A percentile compares a stretch with the other conserved stretches of the same genome.
Evolutionary conservation across 1,284 basidiomycete genomes (phyloP).

Genomic region (Cutaneotrichosporon sp.): DNA sequence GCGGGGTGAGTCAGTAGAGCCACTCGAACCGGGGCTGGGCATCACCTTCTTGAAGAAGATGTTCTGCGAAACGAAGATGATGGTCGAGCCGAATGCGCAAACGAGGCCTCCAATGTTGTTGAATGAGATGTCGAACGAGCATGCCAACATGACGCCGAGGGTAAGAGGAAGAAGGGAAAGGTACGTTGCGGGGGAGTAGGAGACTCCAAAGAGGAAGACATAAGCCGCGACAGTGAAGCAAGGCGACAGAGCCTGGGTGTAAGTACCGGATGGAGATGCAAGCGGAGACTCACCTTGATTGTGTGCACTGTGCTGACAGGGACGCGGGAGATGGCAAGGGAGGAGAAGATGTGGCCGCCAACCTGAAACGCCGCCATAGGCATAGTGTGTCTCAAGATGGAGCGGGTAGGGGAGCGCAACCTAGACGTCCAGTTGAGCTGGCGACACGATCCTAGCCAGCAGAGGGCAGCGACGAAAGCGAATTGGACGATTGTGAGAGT

Average conservation of each 20-base stretch:
- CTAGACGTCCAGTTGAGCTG: constrained; percentile 54
- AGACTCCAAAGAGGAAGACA: constrained; percentile 83
- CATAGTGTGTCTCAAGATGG: constrained; percentile 71
- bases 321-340: constrained; percentile 91
- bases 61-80: constrained; percentile 96
- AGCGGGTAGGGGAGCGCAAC: constrained; percentile 63
- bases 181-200: constrained; percentile 88
- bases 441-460: constrained; percentile 70
- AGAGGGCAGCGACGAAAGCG: constrained; percentile 83
- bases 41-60: constrained; percentile 99
- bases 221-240: constrained; percentile 96
- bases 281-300: constrained; percentile 70
- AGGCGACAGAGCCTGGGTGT: constrained; percentile 78
- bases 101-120: constrained; percentile 77
- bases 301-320: constrained; percentile 98
- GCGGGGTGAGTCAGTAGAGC: constrained; percentile 51
- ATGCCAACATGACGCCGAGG: constrained; percentile 94
- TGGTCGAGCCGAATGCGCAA: constrained; percentile 87
- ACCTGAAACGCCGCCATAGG: constrained; percentile 90
- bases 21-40: constrained; percentile 56
- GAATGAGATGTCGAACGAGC: constrained; percentile 82
- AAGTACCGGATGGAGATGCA: neutral
- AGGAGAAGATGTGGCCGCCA: constrained; percentile 95
- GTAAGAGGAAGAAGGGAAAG: constrained; percentile 90
- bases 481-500: constrained; percentile 94